Percentiles rank a stretch among this genome's conserved stretches.
Conservation (phyloP, 2,329 filamentous ascomycete species). For the Ilyonectria sp. region DNA sequence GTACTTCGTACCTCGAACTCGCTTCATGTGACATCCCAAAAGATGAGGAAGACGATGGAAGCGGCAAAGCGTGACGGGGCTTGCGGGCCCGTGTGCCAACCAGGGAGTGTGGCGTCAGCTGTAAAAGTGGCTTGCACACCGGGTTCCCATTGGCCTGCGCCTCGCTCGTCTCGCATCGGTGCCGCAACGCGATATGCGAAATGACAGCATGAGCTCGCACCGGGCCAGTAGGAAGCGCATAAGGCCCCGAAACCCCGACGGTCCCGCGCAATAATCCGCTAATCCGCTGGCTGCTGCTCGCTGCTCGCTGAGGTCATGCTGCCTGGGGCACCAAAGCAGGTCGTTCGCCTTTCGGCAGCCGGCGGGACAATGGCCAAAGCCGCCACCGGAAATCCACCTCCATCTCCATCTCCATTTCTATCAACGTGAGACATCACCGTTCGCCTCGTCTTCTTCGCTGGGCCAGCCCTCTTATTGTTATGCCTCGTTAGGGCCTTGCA, state of each 20-base stretch:
- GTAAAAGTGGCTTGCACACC: background rate
- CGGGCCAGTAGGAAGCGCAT: background rate
- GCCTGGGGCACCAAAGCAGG: slow-evolving; percentile 9
- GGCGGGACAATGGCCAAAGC: background rate
- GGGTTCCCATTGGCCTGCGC: slow-evolving; percentile 30
- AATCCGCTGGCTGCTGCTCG: background rate
- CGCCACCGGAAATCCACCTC: background rate
- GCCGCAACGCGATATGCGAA: slow-evolving; percentile 39
- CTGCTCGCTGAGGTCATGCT: slow-evolving; percentile 11
- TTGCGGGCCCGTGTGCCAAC: too few species aligned
- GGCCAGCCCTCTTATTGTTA: slow-evolving; percentile 3
- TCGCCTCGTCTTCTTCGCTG: slow-evolving; percentile 5
- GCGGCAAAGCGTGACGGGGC: slow-evolving; percentile 14
- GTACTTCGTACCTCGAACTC: background rate
- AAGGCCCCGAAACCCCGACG: slow-evolving; percentile 16
- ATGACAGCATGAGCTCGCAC: slow-evolving; percentile 44
- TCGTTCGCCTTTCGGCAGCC: background rate
- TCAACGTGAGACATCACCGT: slow-evolving; percentile 26
- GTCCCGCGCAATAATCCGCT: background rate
- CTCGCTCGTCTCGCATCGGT: slow-evolving; percentile 17
- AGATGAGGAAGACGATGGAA: slow-evolving; percentile 30
- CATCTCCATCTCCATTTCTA: background rate
- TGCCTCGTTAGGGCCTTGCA: slow-evolving; percentile 16
- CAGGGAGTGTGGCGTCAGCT: slow-evolving; percentile 12
- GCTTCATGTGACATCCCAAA: slow-evolving; percentile 27